Base-by-base conservation (phyloP, 768 basidiomycete genomes). In the Macrolepiota fuliginosa region DNA sequence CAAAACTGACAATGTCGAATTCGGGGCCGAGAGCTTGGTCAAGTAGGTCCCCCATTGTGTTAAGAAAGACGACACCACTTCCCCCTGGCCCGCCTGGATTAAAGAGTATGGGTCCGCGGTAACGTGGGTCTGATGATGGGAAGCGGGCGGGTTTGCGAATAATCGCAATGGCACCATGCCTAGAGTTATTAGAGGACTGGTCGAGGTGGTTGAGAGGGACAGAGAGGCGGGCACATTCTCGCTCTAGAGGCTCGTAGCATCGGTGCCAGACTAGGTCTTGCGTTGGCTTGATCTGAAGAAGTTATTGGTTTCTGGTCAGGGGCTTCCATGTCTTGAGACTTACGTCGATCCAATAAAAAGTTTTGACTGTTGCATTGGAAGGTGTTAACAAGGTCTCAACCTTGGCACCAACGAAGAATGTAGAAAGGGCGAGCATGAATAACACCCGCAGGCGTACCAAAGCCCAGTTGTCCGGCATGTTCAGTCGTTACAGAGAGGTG, bases 81-180 rank as follows among this genome's bases (percentile, higher is more conserved):
- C 75, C 77, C 7, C 81, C 81, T 1, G 81, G 81, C 0, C 82
- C 81, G n/a, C 81, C 79, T 1, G 80, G 81, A 56, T 81, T 82
- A 64, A 79, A 71, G 2, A 82, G 66, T 12, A 82, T 69, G 0
- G 80, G 80, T 0, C 81, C 81, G 25, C 74, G 75, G 62, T 81
- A 82, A 29, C 27, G 59, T 17, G 59, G 40, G 24, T 39, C 13
- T 17, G 54, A 35, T 13, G 59, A 47, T 12, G 51, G 36, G 5
- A 70, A 64, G 2, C 67, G 61, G 0, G 73, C 72, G 1, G 77
- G 77, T 35, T 75, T 70, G n/a, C 79, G 74, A 17, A 76, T 73
- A 9, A 83, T 60, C 0, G 81, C 82, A 27, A 83, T 78, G 24
- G 69, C 67, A 1, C 77, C 80, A 55, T 72, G 70, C n/a, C 64